Evolutionary conservation across 2,329 filamentous ascomycete genomes (phyloP), one percentile per base, ranked within the genome.

Genomic region (Teratosphaeriaceae sp.): DNA sequence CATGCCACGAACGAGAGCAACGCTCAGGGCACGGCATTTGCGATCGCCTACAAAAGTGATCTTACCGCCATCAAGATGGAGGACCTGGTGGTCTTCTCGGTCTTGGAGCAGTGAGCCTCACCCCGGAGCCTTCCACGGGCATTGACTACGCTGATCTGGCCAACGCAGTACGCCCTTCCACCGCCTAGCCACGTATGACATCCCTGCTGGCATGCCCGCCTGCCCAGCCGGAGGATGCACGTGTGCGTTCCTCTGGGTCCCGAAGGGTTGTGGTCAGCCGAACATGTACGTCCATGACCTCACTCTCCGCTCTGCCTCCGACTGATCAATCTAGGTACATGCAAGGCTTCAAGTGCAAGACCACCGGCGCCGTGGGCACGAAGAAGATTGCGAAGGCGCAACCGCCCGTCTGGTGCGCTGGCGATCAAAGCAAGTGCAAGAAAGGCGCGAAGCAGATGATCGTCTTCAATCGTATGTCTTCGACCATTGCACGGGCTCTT

Each of bases 381-480:
- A 38, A 38, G 15, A 11, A 23, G 21, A 38, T 24, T 12, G 36
- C 36, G 20, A 38, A 38, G 23, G 36, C 36, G 15, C 20, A 38
- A 21, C 36, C 36, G n/a, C 36, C 36, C 9, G 36, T 38, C 36
- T 38, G 20, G 36, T 38, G 36, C 18, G 36, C 36, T 13, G 20
- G 26, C 18, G n/a, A 38, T 26, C 6, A 5, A 8, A 38, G 21
- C 19, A 38, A 24, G n/a, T 38, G 36, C 36, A 22, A 24, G n/a
- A 38, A n/a, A 16, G 36, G 36, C 4, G 36, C 36, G 18, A 38
- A 38, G 36, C 36, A 38, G 36, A 38, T 38, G 36, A 38, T 38
- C n/a, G 36, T 38, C 8, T 38, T 38, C 36, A 38, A 24, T 16
- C 36, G n/a, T n/a, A n/a, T n/a, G n/a, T n/a, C n/a, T n/a, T n/a